Conservation (phyloP, 73 alveolate species). For the Paramecium sonneborni region DNA sequence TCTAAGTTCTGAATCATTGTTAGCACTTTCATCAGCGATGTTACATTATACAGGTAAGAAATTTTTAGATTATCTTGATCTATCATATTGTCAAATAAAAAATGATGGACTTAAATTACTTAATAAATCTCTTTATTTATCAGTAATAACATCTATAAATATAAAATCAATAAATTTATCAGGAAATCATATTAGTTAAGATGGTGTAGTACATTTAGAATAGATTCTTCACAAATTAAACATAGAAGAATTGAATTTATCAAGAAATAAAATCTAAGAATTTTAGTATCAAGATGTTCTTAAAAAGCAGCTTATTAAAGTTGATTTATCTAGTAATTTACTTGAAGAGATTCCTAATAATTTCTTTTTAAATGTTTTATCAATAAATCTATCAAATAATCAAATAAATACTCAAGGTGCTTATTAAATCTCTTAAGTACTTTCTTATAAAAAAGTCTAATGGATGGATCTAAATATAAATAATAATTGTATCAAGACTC, state of each 20-base stretch:
- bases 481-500: not conserved
- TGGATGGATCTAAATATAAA: slow-evolving; percentile 17
- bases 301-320: not conserved
- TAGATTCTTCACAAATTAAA: not conserved
- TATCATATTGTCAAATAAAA: not conserved
- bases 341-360: slow-evolving; percentile 22
- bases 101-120: not conserved
- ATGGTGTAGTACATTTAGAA: not conserved
- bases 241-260: not conserved
- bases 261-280: not conserved
- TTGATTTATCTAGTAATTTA: not conserved
- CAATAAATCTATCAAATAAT: not conserved
- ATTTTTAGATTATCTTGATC: not conserved
- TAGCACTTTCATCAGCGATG: not conserved
- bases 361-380: not conserved
- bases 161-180: not conserved
- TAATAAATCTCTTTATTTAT: not conserved
- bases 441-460: not conserved
- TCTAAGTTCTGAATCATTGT: not conserved
- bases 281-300: not conserved
- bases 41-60: not conserved
- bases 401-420: slow-evolving; percentile 14
- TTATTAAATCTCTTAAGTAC: not conserved
- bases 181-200: not conserved
- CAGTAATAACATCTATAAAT: not conserved